Evolutionary conservation across 2,329 filamentous ascomycete species (phyloP).

Genomic region (Botrytis squamosa): DNA sequence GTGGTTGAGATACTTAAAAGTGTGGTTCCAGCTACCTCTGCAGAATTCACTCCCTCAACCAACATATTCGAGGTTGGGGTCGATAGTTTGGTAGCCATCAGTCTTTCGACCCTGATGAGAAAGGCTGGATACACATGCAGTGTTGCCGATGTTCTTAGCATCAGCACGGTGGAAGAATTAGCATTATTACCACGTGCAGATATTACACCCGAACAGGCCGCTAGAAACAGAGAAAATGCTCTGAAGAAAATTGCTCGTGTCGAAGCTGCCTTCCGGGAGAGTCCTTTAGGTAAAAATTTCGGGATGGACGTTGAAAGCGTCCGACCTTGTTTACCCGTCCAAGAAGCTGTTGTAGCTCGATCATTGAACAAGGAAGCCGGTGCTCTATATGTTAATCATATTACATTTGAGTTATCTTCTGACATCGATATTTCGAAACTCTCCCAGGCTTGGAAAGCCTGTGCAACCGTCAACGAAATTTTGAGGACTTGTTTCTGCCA

Average conservation of each 20-base stretch:
- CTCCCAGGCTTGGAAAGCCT: conserved; percentile 20
- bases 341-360: conserved; percentile 42
- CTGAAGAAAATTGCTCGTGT: not conserved
- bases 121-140: not conserved
- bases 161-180: conserved; percentile 5
- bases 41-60: not conserved
- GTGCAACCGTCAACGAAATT: conserved; percentile 9
- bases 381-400: conserved; percentile 39
- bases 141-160: conserved; percentile 8
- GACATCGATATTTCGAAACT: conserved; percentile 29
- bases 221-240: not conserved
- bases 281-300: not conserved
- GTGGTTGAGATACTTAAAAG: conserved; percentile 14
- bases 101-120: conserved; percentile 6
- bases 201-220: not conserved
- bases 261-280: not conserved
- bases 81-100: conserved; percentile 9
- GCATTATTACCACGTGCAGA: not conserved
- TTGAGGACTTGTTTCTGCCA: conserved; percentile 23
- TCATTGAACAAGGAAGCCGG: conserved; percentile 35
- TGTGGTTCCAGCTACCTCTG: not conserved
- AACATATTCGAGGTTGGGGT: conserved; percentile 13
- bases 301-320: not conserved
- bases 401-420: conserved; percentile 25
- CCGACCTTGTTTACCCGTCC: conserved; percentile 39